Evolutionary conservation across 2,329 filamentous ascomycete species (phyloP), one percentile per base, ranked within the genome.

Genomic region (Tolypocladium amazonense): DNA sequence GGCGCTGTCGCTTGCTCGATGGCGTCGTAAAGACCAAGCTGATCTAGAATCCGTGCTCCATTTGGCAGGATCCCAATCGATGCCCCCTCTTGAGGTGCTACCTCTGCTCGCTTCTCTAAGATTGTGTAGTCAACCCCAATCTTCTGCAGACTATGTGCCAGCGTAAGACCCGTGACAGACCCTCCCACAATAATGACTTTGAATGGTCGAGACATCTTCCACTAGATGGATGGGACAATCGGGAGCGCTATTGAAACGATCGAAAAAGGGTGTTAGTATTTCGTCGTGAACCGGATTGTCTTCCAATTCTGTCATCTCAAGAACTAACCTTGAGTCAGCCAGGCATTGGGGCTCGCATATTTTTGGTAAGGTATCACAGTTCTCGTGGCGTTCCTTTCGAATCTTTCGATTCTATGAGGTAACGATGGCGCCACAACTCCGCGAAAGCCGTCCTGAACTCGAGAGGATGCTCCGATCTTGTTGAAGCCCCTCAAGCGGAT

Each of bases 101-200:
- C 73, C 0, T 72, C 65, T 0, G 62, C 37, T 56, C 77, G 70
- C 1, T 70, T 69, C 63, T 84, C 81, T 0, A 84, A 73, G 0
- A 84, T 61, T 6, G 80, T 62, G 64, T 77, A 83, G 62, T 82
- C 75, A 59, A 84, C 76, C 35, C 66, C 67, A 39, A 75, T 68
- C 52, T 67, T 66, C 58, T 82, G 73, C 3, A 84, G 73, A 62
- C 75, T 73, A 53, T 65, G 59, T n/a, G 68, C 67, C 56, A 70
- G 54, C 4, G 64, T 60, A 6, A 70, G 64, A 8, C 81, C 81
- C 2, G 75, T 71, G n/a, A 82, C 68, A 54, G 76, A 73, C 8
- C 77, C 80, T 23, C 80, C 80, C 1, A 73, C 76, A 38, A 83
- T 81, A 59, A 66, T 57, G 56, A 63, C 58, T 56, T 57, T 62